Conservation (phyloP, 192 early-diverging fungal species). For the Mortierella alpina region DNA sequence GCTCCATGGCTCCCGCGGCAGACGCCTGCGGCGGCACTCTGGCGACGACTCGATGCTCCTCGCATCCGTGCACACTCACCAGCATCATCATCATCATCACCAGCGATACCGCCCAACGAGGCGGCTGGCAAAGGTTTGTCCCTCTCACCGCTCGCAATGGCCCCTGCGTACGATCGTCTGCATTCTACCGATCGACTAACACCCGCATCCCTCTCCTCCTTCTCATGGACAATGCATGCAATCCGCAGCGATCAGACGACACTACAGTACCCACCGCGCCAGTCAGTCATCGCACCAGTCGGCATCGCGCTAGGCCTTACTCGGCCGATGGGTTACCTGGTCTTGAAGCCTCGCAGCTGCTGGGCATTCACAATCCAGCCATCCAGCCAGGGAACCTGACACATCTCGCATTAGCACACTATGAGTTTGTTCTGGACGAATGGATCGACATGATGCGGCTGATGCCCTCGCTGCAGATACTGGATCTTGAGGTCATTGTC, state of each 20-base stretch:
- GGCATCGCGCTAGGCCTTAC: neutral
- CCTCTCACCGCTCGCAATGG: no score
- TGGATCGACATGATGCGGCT: constrained; percentile 23
- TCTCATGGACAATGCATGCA: no score
- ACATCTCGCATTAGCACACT: constrained; percentile 9
- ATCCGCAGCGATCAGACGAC: neutral
- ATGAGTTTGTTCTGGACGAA: constrained; percentile 16
- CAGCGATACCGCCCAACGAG: no score
- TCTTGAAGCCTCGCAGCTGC: neutral
- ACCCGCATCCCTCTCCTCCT: no score
- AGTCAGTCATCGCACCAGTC: neutral
- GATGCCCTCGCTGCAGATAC: constrained; percentile 12
- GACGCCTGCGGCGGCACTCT: no score
- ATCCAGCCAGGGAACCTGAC: constrained; percentile 4
- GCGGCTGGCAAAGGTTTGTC: no score
- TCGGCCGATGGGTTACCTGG: neutral
- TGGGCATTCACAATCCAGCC: neutral
- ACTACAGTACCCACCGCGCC: neutral
- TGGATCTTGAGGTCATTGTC: constrained; percentile 13
- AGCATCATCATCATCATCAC: no score
- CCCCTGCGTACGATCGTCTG: no score
- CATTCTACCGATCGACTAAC: no score
- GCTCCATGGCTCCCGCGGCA: no score
- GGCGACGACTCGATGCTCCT: no score
- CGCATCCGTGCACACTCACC: no score